Evolutionary conservation across 2,329 filamentous ascomycete genomes (phyloP).

Genomic region (Knufia fluminis): DNA sequence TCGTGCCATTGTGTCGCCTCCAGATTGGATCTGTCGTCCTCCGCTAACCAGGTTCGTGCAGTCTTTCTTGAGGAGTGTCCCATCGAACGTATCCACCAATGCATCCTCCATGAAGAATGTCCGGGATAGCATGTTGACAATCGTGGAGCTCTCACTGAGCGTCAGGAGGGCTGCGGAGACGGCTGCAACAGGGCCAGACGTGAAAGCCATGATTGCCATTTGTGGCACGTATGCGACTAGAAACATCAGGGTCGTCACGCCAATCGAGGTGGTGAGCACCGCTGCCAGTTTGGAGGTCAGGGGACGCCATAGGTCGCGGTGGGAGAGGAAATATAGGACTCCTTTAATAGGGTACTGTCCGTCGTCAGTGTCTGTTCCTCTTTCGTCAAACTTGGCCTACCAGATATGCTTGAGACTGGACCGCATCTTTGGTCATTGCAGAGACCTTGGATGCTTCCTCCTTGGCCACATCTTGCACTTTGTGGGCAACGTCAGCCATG

Average conservation of each 20-base stretch:
- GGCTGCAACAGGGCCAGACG: constrained; percentile 66
- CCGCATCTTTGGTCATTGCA: constrained; percentile 56
- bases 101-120: constrained; percentile 73
- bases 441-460: constrained; percentile 64
- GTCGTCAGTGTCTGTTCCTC: too few relatives aligned
- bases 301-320: constrained; percentile 51
- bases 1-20: constrained; percentile 43
- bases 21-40: constrained; percentile 61
- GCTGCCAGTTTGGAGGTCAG: constrained; percentile 48
- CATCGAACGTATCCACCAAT: constrained; percentile 82
- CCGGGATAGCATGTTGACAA: constrained; percentile 47
- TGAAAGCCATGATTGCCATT: constrained; percentile 69
- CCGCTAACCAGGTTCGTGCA: constrained; percentile 57
- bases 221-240: constrained; percentile 79
- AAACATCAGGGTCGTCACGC: constrained; percentile 74
- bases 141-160: constrained; percentile 46
- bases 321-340: constrained; percentile 48
- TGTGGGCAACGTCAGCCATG: constrained; percentile 33
- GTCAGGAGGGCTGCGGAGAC: constrained; percentile 52
- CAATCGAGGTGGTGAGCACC: constrained; percentile 60
- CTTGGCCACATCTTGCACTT: constrained; percentile 48
- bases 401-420: constrained; percentile 67
- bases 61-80: constrained; percentile 48
- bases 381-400: too few relatives aligned
- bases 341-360: constrained; percentile 65